Conservation (phyloP, 164 flowering plant species). For the Liriodendron chinense region DNA sequence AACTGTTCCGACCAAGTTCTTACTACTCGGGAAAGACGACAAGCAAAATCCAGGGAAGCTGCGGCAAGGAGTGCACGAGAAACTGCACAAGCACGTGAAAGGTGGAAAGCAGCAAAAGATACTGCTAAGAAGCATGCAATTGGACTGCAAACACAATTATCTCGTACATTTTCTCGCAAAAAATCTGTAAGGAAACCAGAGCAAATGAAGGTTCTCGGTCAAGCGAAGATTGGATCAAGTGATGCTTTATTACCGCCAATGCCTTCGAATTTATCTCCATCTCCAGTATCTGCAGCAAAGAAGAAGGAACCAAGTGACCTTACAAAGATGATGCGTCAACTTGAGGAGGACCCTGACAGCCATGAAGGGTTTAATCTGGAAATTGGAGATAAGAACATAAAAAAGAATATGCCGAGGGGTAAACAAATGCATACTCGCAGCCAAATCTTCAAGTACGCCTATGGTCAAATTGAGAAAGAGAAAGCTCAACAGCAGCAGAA, state of each 20-base stretch:
- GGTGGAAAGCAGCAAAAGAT: conserved; percentile 89
- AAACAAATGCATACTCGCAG: conserved; percentile 77
- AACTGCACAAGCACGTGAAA: conserved; percentile 88
- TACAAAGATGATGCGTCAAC: conserved; percentile 56
- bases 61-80: conserved; percentile 89
- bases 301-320: conserved; percentile 65
- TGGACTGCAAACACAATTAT: conserved; percentile 70
- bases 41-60: conserved; percentile 85
- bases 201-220: conserved; percentile 27
- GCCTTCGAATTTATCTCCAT: conserved; percentile 27
- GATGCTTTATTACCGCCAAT: conserved; percentile 43
- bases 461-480: conserved; percentile 96
- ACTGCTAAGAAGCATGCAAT: conserved; percentile 66
- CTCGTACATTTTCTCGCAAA: conserved; percentile 86
- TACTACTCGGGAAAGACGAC: conserved; percentile 68
- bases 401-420: conserved; percentile 62
- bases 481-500: conserved; percentile 79
- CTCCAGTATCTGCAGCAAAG: conserved; percentile 37
- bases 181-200: conserved; percentile 39
- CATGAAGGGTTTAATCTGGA: conserved; percentile 69
- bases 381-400: conserved; percentile 67
- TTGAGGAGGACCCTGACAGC: conserved; percentile 67
- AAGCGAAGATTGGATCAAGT: conserved; percentile 46
- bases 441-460: conserved; percentile 96
- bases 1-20: conserved; percentile 98